A percentile compares a stretch with the other conserved stretches of the same genome.
Conservation (phyloP, 257 asterid species). For the Lavandula angustifolia region DNA sequence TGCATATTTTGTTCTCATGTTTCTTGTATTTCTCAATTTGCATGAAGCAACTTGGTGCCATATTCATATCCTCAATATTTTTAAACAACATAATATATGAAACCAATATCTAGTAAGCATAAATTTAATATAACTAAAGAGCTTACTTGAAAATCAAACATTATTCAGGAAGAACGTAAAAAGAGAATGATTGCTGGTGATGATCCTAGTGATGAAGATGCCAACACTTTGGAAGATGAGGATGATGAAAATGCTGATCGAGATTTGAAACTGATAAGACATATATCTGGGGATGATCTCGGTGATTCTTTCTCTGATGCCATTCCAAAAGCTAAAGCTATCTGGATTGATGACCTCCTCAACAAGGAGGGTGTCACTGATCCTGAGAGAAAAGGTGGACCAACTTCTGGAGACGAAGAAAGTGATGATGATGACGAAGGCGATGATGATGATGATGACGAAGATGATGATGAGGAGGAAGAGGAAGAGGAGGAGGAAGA, state of each 20-base stretch:
- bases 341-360: slow-evolving; percentile 64
- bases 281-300: slow-evolving; percentile 92
- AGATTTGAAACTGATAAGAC: slow-evolving; percentile 39
- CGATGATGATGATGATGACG: slow-evolving; percentile 43
- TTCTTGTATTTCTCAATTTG: background rate
- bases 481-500: slow-evolving; percentile 52
- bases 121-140: slow-evolving; percentile 12
- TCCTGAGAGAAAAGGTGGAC: slow-evolving; percentile 44
- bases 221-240: slow-evolving; percentile 49
- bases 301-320: slow-evolving; percentile 77
- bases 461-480: slow-evolving; percentile 44
- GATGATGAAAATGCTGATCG: slow-evolving; percentile 27
- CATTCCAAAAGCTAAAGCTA: slow-evolving; percentile 45
- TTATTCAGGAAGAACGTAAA: slow-evolving; percentile 78
- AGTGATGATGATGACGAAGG: slow-evolving; percentile 46
- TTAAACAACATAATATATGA: background rate
- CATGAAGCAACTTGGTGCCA: background rate
- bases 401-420: slow-evolving; percentile 50
- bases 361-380: slow-evolving; percentile 39
- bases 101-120: slow-evolving; percentile 4
- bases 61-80: background rate
- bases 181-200: slow-evolving; percentile 77
- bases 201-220: slow-evolving; percentile 72
- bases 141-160: slow-evolving; percentile 28
- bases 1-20: background rate